Conservation (phyloP, 129 eudicot species). For the Tagetes erecta region DNA sequence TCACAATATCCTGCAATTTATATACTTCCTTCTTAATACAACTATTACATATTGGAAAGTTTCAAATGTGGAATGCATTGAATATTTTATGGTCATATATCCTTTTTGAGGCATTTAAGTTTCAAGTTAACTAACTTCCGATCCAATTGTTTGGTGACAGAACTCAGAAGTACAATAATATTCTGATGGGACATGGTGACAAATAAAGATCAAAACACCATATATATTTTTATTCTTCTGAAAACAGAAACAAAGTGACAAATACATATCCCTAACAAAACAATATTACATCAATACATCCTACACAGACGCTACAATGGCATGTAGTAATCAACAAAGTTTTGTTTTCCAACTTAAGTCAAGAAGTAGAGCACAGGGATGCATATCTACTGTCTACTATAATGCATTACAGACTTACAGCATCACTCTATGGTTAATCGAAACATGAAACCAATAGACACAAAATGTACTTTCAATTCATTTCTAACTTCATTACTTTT, state of each 20-base stretch:
- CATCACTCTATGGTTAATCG: too few relatives aligned
- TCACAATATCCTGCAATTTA: too few relatives aligned
- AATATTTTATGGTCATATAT: conserved; percentile 14
- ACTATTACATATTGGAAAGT: not conserved
- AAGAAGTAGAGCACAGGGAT: too few relatives aligned
- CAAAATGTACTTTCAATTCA: too few relatives aligned
- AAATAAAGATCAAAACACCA: conserved; percentile 7
- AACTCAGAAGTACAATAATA: conserved; percentile 3
- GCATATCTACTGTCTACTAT: too few relatives aligned
- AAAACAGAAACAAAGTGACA: not conserved
- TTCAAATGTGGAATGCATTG: not conserved
- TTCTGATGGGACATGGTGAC: conserved; percentile 18
- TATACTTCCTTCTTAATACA: too few relatives aligned
- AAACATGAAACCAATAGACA: too few relatives aligned
- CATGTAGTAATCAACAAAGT: too few relatives aligned
- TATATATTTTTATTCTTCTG: not conserved
- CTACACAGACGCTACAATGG: too few relatives aligned
- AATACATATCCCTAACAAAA: not conserved
- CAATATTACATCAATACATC: not conserved
- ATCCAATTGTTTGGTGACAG: not conserved
- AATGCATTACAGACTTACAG: too few relatives aligned
- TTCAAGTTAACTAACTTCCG: not conserved
- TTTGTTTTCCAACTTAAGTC: not conserved
- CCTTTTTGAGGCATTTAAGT: not conserved
- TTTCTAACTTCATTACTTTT: too few relatives aligned